Conservation (phyloP, 768 basidiomycete species). For the Suillus subluteus region DNA sequence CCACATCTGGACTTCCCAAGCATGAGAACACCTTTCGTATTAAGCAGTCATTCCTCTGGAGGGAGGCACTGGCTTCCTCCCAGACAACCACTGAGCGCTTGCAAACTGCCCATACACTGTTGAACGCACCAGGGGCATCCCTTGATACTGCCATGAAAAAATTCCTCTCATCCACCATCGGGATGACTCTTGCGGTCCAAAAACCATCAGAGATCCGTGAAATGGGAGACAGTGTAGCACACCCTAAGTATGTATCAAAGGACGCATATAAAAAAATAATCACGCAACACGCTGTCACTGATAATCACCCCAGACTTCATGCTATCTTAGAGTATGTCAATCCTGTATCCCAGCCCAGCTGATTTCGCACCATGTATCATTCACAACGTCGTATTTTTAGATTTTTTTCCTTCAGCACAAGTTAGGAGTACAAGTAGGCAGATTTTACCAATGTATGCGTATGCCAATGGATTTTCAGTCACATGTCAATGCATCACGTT, state of each 20-base stretch:
- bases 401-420: not conserved
- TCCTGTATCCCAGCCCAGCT: not conserved
- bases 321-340: not conserved
- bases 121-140: not conserved
- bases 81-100: not conserved
- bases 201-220: not conserved
- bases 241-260: not conserved
- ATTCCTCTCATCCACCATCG: not conserved
- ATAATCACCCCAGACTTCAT: not conserved
- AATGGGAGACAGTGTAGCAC: not conserved
- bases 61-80: slow-evolving; percentile 2
- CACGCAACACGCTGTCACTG: not conserved
- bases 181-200: not conserved
- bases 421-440: not conserved
- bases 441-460: not conserved
- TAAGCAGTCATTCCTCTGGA: slow-evolving; percentile 2
- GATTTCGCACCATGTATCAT: not conserved
- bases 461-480: not conserved
- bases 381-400: not conserved
- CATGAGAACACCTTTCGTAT: not conserved
- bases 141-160: not conserved
- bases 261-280: not conserved
- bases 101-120: not conserved
- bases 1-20: not conserved
- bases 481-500: not conserved